Percentiles rank a stretch among this genome's conserved stretches.
phyloP scores from a whole-genome alignment of 2,329 filamentous ascomycete species.

The Cytospora schulzeri region DNA sequence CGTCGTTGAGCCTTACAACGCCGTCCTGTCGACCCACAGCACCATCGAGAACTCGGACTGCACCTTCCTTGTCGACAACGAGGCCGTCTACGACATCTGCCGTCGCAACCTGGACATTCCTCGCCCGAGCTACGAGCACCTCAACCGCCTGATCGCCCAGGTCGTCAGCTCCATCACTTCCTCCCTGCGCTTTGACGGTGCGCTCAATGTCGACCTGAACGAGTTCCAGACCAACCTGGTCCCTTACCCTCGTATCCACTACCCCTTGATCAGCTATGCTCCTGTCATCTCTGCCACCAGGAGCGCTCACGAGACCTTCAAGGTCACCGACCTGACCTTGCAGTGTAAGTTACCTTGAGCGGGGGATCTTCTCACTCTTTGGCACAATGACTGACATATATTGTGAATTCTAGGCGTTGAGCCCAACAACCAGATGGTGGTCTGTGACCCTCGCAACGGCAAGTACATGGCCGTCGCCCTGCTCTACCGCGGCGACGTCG shows the following conservation, averaged over 20 bases:
- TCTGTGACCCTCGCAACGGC: slow-evolving; percentile 72
- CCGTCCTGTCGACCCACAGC: slow-evolving; percentile 73
- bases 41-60: slow-evolving; percentile 79
- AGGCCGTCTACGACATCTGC: slow-evolving; percentile 77
- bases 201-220: slow-evolving; percentile 74
- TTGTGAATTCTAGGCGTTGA: slow-evolving; percentile 62
- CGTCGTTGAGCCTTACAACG: slow-evolving; percentile 75
- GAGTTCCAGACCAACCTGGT: slow-evolving; percentile 80
- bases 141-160: slow-evolving; percentile 73
- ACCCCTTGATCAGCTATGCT: slow-evolving; percentile 72
- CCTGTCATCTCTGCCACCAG: slow-evolving; percentile 72
- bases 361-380: neutral
- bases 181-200: slow-evolving; percentile 71
- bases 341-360: slow-evolving; percentile 58
- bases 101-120: slow-evolving; percentile 70
- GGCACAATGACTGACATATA: slow-evolving; percentile 33
- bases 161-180: slow-evolving; percentile 76
- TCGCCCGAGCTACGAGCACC: slow-evolving; percentile 69
- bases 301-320: slow-evolving; percentile 86
- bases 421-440: slow-evolving; percentile 79
- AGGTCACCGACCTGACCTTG: slow-evolving; percentile 75
- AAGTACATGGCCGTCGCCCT: slow-evolving; percentile 78
- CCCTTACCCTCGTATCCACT: slow-evolving; percentile 74
- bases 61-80: slow-evolving; percentile 76
- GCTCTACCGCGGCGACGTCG: slow-evolving; percentile 71